Evolutionary conservation across 2,329 filamentous ascomycete species (phyloP), one percentile per base, ranked within the genome.

Genomic region (Penicillium nordicum): DNA sequence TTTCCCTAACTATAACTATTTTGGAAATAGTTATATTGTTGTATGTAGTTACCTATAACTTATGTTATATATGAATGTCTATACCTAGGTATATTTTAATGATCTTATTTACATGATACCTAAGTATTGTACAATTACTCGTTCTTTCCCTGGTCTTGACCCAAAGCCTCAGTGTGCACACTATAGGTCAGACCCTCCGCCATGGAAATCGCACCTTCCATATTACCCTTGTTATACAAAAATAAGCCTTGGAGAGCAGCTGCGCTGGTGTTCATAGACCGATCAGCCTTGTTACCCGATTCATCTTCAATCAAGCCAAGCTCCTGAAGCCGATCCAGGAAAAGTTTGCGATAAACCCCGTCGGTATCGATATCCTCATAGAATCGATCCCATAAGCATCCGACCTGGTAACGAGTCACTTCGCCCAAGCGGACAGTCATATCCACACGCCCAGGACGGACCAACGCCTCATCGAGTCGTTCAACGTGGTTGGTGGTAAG

Each of bases 401-500:
- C 84, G 18, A 95, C 92, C 75, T 97, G 94, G 72, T 89, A 88
- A 57, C 85, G 82, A 3, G 89, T 93, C 32, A 93, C 92, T 73
- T 96, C 89, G 37, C 92, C 93, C 47, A 99, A 88, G 53, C 90
- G 85, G 4, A 96, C 84, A 63, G 90, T 94, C 88, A 97, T 89
- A 74, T 99, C 94, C 0, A 99, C 92, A 47, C 94, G 84, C 0
- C 94, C 94, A 0, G 94, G 94, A 25, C 94, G 83, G 46, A 97
- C 90, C 41, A 99, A 77, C 4, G 94, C 94, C 58, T 91, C 88
- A 68, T 97, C 92, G 1, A 97, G 82, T 40, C 90, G 84, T 63
- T 97, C 92, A 37, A 96, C 86, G 69, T 97, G 91, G 69, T 99
- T 99, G 21, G 93, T 96, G 2, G 94, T 99, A 60, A 96, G 80